Conservation (phyloP, 1,284 basidiomycete species). For the Cryptococcus maquisensis region DNA sequence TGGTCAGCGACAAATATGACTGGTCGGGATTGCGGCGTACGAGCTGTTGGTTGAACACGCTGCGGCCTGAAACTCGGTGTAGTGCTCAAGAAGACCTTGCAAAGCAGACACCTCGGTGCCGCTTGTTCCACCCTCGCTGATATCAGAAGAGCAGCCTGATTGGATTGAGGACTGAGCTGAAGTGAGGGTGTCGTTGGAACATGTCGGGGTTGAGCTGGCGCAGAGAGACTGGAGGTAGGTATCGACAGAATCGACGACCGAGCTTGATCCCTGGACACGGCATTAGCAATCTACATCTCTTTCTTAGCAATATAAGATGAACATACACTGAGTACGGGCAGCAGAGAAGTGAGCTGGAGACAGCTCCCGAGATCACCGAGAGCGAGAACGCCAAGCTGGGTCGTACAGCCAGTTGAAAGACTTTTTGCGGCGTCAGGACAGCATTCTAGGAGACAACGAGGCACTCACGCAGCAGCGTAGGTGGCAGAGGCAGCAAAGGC, state of each 20-base stretch:
- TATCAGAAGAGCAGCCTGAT: constrained; percentile 26
- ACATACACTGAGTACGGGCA: constrained; percentile 25
- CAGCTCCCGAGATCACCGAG: constrained; percentile 33
- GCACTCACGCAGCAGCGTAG: constrained; percentile 19
- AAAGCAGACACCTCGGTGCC: constrained; percentile 21
- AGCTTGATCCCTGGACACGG: constrained; percentile 15
- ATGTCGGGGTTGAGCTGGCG: constrained; percentile 28
- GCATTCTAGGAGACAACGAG: not conserved
- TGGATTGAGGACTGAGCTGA: constrained; percentile 23
- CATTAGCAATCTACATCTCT: not conserved
- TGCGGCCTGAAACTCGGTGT: constrained; percentile 30
- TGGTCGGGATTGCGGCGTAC: constrained; percentile 24
- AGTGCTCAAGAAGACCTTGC: constrained; percentile 23
- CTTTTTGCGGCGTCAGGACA: not conserved
- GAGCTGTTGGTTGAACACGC: constrained; percentile 40
- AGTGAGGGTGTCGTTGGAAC: constrained; percentile 36
- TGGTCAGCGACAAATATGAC: not conserved
- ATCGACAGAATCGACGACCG: constrained; percentile 31
- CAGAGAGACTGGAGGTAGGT: constrained; percentile 38
- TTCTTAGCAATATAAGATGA: not conserved
- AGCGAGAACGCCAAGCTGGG: constrained; percentile 24
- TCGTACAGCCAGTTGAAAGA: constrained; percentile 22
- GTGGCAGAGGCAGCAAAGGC: constrained; percentile 12
- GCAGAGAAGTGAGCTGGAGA: constrained; percentile 29
- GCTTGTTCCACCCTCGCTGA: constrained; percentile 23